These are phyloP conservation scores for Dacryopinax primogenitus DNA, from an alignment of 768 basidiomycete genomes.

Conservation along the genomic window DNA sequence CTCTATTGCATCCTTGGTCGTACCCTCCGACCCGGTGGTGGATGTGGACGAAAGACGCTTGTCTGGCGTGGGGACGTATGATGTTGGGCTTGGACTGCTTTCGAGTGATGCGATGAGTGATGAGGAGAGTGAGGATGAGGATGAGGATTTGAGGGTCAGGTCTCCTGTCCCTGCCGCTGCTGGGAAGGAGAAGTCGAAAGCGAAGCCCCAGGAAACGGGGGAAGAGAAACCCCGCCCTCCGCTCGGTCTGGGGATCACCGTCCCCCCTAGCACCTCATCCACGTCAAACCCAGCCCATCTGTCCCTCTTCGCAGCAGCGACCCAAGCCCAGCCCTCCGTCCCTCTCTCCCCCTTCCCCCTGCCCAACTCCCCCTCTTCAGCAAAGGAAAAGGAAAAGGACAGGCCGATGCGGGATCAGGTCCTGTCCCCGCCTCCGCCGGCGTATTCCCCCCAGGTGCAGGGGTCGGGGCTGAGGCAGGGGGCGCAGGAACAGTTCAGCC, in stretches of 20 bases:
- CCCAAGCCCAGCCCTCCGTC: not conserved
- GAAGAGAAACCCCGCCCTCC: not conserved
- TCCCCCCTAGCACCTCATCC: not conserved
- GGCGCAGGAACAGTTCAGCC: not conserved
- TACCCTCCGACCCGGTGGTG: not conserved
- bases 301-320: not conserved
- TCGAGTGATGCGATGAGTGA: not conserved
- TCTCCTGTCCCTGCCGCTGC: not conserved
- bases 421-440: not conserved
- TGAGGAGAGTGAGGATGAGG: not conserved
- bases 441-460: not conserved
- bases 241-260: constrained; percentile 1
- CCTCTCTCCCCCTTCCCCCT: not conserved
- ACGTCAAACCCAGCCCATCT: no score
- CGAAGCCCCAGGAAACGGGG: not conserved
- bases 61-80: not conserved
- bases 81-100: not conserved
- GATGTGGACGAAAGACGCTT: not conserved
- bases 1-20: not conserved
- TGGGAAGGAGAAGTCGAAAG: not conserved
- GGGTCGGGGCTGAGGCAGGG: not conserved
- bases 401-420: not conserved
- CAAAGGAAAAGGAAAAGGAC: not conserved
- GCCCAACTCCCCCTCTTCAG: not conserved
- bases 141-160: no score